Evolutionary conservation across 148 eudicot genomes (phyloP).

Genomic region (Tetragonia tetragonoides): DNA sequence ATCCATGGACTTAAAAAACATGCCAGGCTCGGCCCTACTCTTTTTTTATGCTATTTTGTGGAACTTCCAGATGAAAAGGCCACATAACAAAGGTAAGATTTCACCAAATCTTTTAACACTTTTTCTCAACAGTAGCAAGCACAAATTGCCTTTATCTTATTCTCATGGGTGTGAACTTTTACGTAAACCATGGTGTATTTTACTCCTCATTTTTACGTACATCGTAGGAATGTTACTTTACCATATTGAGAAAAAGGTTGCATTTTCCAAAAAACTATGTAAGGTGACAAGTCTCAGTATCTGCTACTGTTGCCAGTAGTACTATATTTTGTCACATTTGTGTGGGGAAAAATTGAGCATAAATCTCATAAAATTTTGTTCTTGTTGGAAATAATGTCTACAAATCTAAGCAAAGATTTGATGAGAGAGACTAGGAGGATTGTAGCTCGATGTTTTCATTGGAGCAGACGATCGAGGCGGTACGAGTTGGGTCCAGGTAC

Average conservation of each 20-base stretch:
- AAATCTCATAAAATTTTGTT: neutral
- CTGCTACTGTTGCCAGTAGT: neutral
- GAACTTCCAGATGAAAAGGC: constrained; percentile 41
- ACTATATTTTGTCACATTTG: neutral
- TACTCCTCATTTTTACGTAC: neutral
- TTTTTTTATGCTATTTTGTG: neutral
- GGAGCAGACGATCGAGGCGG: constrained; percentile 7
- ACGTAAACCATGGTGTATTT: neutral
- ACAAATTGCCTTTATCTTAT: constrained; percentile 28
- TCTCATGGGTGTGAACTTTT: constrained; percentile 13
- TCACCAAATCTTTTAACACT: constrained; percentile 48
- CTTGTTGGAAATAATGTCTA: constrained; percentile 12
- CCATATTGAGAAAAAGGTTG: neutral
- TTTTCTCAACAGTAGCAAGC: constrained; percentile 43
- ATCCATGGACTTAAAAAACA: no score
- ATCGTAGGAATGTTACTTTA: neutral
- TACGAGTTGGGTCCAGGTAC: constrained; percentile 36
- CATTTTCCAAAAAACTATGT: no score
- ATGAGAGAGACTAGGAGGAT: constrained; percentile 17
- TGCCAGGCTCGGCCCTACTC: no score
- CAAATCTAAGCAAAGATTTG: constrained; percentile 37
- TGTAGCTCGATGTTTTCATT: constrained; percentile 10
- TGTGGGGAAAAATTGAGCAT: neutral
- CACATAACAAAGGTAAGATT: constrained; percentile 39
- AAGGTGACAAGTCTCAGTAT: neutral